These are phyloP conservation scores for Arthrobotrys pseudoclavata DNA, from an alignment of 2,329 filamentous ascomycete species.

Conservation along the genomic window DNA sequence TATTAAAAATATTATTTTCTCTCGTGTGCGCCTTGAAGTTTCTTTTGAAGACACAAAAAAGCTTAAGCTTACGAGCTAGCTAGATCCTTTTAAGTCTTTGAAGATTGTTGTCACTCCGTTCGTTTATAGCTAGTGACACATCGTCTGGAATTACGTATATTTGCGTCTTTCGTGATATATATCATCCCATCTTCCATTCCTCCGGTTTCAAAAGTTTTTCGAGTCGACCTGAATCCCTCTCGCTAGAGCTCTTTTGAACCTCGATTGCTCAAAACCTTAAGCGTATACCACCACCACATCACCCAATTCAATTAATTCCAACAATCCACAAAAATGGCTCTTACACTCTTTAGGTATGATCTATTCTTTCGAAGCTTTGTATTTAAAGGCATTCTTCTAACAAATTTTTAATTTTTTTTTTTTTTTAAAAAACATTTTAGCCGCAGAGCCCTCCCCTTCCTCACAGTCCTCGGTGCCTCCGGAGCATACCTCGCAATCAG, in stretches of 20 bases:
- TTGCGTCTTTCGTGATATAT: background rate
- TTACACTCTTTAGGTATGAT: constrained; percentile 54
- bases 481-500: constrained; percentile 54
- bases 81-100: constrained; percentile 8
- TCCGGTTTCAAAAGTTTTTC: background rate
- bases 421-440: constrained; percentile 25
- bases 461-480: constrained; percentile 56
- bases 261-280: background rate
- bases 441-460: constrained; percentile 52
- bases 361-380: background rate
- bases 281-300: background rate
- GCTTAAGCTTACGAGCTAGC: constrained; percentile 10
- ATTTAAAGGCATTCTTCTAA: background rate
- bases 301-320: background rate
- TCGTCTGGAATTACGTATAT: background rate
- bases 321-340: constrained; percentile 39
- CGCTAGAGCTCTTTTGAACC: background rate
- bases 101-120: background rate
- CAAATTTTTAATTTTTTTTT: no score
- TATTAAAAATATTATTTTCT: background rate
- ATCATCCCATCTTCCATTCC: background rate
- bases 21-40: constrained; percentile 11
- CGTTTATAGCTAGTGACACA: constrained; percentile 7
- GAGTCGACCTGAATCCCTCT: background rate
- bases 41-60: constrained; percentile 8